Conservation (phyloP, 495 filamentous ascomycete genomes). For the Penicillium paxilli region DNA sequence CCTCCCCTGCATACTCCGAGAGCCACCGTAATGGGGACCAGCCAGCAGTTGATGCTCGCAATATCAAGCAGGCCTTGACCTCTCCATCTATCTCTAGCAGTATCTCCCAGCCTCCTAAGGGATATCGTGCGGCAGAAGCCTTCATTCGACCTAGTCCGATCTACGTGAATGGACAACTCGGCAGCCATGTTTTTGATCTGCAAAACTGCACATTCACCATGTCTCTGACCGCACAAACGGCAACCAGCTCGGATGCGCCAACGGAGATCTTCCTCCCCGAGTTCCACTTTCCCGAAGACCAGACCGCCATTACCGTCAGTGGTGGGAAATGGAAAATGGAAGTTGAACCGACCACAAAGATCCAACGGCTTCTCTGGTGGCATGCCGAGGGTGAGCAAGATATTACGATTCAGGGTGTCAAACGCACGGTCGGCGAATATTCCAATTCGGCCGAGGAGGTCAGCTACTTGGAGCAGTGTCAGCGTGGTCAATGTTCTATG, state of each 20-base stretch:
- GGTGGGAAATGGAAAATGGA: slow-evolving; percentile 89
- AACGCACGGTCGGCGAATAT: slow-evolving; percentile 54
- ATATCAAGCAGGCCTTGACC: slow-evolving; percentile 70
- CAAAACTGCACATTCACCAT: slow-evolving; percentile 72
- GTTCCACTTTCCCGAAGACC: slow-evolving; percentile 83
- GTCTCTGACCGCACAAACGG: slow-evolving; percentile 53
- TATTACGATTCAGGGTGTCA: slow-evolving; percentile 74
- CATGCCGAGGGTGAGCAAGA: slow-evolving; percentile 81
- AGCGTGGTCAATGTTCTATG: slow-evolving; percentile 48
- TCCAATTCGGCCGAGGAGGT: slow-evolving; percentile 52
- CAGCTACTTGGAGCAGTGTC: slow-evolving; percentile 62
- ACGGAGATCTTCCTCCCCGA: slow-evolving; percentile 88
- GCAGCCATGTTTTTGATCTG: slow-evolving; percentile 75
- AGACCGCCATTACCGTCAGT: slow-evolving; percentile 68
- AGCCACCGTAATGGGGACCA: slow-evolving; percentile 56
- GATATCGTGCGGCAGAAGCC: slow-evolving; percentile 88
- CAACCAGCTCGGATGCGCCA: slow-evolving; percentile 58
- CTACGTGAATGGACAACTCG: slow-evolving; percentile 65
- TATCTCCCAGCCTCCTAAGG: slow-evolving; percentile 54
- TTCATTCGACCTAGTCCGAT: slow-evolving; percentile 87
- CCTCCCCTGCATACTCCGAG: slow-evolving; percentile 59
- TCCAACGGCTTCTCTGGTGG: slow-evolving; percentile 86
- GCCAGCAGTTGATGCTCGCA: slow-evolving; percentile 61
- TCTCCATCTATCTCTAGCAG: slow-evolving; percentile 69
- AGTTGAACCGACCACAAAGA: slow-evolving; percentile 61